phyloP scores from a whole-genome alignment of 1,284 basidiomycete genomes.

The Ganoderma sp. region DNA sequence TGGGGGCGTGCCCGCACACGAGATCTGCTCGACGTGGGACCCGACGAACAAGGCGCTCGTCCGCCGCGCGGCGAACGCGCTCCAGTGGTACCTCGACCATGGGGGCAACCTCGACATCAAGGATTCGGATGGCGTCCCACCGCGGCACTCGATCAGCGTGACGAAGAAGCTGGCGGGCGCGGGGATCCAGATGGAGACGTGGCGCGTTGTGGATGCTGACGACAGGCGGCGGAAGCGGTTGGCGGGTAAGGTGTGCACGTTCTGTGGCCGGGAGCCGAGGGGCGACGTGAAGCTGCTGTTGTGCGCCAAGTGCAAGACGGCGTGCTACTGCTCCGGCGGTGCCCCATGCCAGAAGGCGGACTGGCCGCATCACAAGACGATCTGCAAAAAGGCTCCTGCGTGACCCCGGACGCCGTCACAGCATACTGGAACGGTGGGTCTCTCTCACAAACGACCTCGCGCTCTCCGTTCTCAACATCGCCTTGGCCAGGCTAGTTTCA shows the following conservation, averaged over 20 bases:
- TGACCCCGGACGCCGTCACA: too few relatives aligned
- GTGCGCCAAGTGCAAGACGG: too few relatives aligned
- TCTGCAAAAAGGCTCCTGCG: too few relatives aligned
- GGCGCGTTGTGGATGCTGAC: constrained; percentile 40
- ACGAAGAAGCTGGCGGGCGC: constrained; percentile 28
- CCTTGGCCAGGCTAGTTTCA: too few relatives aligned
- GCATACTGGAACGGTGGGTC: too few relatives aligned
- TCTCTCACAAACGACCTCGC: too few relatives aligned
- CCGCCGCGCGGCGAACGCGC: constrained; percentile 36
- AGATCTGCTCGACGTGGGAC: constrained; percentile 45
- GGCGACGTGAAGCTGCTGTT: too few relatives aligned
- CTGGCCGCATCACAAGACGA: too few relatives aligned
- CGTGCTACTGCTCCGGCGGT: too few relatives aligned
- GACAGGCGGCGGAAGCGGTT: constrained; percentile 40
- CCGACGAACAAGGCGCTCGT: constrained; percentile 29
- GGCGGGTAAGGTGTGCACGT: constrained; percentile 40
- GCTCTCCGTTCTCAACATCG: too few relatives aligned
- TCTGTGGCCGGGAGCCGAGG: constrained; percentile 33
- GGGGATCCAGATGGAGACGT: constrained; percentile 27
- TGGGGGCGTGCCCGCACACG: constrained; percentile 48
- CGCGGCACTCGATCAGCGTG: constrained; percentile 26
- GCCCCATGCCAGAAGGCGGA: too few relatives aligned
- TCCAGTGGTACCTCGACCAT: constrained; percentile 49
- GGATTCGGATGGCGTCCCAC: constrained; percentile 46
- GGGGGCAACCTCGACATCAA: constrained; percentile 52